Evolutionary conservation across 345 rosid genomes (phyloP).

Genomic region (Laguncularia racemosa): DNA sequence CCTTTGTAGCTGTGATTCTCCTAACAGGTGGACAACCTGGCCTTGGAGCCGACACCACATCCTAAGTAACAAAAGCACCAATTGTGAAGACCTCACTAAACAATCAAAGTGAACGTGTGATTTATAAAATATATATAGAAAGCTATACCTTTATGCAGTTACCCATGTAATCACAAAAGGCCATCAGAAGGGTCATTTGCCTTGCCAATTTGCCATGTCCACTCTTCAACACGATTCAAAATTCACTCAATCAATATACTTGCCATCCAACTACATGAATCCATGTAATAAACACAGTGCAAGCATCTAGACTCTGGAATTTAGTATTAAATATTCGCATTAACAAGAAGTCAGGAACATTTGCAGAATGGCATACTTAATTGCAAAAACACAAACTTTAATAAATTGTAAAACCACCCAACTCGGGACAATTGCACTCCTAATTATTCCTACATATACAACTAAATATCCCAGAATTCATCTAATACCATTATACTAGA

Average conservation of each 20-base stretch:
- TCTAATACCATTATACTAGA: no score
- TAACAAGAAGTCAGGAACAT: no score
- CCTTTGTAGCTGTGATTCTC: conserved; percentile 80
- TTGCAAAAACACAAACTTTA: background rate
- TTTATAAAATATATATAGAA: background rate
- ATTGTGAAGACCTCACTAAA: background rate
- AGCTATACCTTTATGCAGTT: conserved; percentile 67
- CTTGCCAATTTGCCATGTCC: conserved; percentile 97
- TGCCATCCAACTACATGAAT: background rate
- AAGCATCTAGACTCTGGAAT: no score
- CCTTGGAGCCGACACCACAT: conserved; percentile 90
- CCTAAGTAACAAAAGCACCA: conserved; percentile 34
- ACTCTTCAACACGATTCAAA: conserved; percentile 39
- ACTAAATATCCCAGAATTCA: background rate
- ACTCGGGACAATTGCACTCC: background rate
- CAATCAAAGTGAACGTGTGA: background rate
- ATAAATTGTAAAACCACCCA: background rate
- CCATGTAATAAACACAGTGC: no score
- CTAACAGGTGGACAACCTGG: conserved; percentile 90
- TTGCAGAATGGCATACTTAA: no score
- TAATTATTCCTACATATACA: background rate
- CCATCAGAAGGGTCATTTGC: conserved; percentile 95
- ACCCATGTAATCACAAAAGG: conserved; percentile 90
- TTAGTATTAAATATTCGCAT: no score
- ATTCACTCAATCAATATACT: background rate